These are phyloP conservation scores for Boletus insuetus DNA, from an alignment of 768 basidiomycete genomes.

Conservation along the genomic window DNA sequence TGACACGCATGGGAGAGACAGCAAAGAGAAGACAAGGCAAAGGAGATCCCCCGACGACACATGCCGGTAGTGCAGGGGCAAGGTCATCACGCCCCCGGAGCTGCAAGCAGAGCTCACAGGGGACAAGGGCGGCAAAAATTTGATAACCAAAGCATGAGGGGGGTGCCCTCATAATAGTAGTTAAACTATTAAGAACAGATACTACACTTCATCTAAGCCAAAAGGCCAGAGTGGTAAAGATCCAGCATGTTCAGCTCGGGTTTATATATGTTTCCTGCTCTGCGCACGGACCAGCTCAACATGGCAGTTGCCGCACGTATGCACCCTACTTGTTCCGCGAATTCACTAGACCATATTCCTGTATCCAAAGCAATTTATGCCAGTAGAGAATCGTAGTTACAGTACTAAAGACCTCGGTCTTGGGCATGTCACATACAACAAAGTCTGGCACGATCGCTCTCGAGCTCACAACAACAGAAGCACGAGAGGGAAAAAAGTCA, in stretches of 20 bases:
- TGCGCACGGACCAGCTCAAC: conserved; percentile 10
- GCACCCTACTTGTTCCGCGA: not conserved
- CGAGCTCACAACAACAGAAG: conserved; percentile 29
- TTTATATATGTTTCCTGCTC: not conserved
- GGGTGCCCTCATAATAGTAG: conserved; percentile 57
- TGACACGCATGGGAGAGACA: not conserved
- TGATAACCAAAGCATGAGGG: conserved; percentile 55
- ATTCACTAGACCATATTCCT: not conserved
- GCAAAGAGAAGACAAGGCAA: conserved; percentile 19
- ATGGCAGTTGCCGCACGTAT: too few species aligned
- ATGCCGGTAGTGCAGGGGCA: conserved; percentile 44
- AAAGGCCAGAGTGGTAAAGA: conserved; percentile 45
- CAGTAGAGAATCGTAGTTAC: conserved; percentile 29
- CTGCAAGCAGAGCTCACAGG: conserved; percentile 41
- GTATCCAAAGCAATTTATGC: conserved; percentile 29
- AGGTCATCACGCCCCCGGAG: conserved; percentile 39
- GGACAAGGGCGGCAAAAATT: conserved; percentile 32
- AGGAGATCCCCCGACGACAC: conserved; percentile 60
- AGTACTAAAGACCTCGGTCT: conserved; percentile 16
- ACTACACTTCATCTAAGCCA: conserved; percentile 77
- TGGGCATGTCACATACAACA: conserved; percentile 29
- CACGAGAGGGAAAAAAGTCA: conserved; percentile 8
- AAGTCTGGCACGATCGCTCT: conserved; percentile 19
- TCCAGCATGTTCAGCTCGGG: too few species aligned
- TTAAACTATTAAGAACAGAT: conserved; percentile 66